These are phyloP conservation scores for Cylindrodendrum hubeiense DNA, from an alignment of 2,329 filamentous ascomycete genomes.

Conservation along the genomic window DNA sequence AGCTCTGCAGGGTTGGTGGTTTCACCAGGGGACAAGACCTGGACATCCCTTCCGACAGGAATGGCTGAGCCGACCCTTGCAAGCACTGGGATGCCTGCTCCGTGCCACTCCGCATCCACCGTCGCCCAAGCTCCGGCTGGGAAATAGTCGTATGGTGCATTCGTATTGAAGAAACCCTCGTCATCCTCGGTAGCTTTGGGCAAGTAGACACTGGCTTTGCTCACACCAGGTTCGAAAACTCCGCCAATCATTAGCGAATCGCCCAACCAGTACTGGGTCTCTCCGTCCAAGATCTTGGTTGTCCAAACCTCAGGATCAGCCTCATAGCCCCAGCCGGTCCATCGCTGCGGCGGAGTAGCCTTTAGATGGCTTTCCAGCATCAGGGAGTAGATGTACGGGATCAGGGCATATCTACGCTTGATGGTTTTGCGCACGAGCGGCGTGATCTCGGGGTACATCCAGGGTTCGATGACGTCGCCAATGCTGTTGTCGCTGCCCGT, in stretches of 20 bases:
- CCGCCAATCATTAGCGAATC: conserved; percentile 75
- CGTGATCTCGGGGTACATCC: conserved; percentile 79
- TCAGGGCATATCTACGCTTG: conserved; percentile 77
- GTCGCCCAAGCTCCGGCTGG: conserved; percentile 56
- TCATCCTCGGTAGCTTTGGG: conserved; percentile 67
- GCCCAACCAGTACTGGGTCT: conserved; percentile 81
- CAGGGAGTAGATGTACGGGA: conserved; percentile 78
- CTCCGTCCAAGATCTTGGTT: conserved; percentile 69
- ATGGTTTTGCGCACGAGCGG: conserved; percentile 74
- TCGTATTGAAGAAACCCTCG: conserved; percentile 72
- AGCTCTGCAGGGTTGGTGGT: conserved; percentile 53
- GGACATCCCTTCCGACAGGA: conserved; percentile 52
- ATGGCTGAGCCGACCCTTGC: conserved; percentile 55
- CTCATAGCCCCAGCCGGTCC: conserved; percentile 82
- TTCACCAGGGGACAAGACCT: conserved; percentile 52
- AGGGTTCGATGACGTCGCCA: conserved; percentile 81
- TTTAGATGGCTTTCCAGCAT: conserved; percentile 71
- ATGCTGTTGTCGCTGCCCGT: conserved; percentile 74
- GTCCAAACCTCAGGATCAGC: conserved; percentile 74
- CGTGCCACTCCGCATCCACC: conserved; percentile 57
- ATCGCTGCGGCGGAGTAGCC: conserved; percentile 75
- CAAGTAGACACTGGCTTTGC: conserved; percentile 70
- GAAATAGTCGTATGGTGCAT: conserved; percentile 70
- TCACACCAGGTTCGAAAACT: conserved; percentile 72
- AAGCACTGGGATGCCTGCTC: conserved; percentile 54